phyloP scores from a whole-genome alignment of 2,329 filamentous ascomycete species.

The Diaporthe citriasiana region DNA sequence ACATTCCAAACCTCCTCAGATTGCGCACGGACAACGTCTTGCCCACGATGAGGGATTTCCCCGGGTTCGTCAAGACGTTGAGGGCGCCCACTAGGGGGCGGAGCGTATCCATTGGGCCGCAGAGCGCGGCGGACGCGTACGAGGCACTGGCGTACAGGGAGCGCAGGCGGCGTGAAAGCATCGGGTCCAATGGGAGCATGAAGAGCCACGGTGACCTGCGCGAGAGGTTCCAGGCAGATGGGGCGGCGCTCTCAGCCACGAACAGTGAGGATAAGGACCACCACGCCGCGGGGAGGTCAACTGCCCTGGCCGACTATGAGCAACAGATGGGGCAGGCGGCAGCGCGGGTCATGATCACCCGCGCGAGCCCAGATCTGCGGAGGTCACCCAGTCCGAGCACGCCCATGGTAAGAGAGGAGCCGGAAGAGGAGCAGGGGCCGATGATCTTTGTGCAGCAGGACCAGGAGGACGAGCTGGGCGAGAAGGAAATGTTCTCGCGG shows the following conservation, averaged over 20 bases:
- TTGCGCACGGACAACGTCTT: constrained; percentile 86
- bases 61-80: constrained; percentile 84
- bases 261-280: constrained; percentile 59
- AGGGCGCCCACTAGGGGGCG: constrained; percentile 83
- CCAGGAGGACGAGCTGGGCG: constrained; percentile 69
- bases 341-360: constrained; percentile 55
- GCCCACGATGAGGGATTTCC: constrained; percentile 89
- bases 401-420: constrained; percentile 37
- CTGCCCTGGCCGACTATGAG: constrained; percentile 74
- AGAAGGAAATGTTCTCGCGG: constrained; percentile 85
- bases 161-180: constrained; percentile 67
- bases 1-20: constrained; percentile 79
- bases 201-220: constrained; percentile 58
- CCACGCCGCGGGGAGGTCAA: constrained; percentile 47
- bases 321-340: constrained; percentile 78
- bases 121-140: constrained; percentile 96
- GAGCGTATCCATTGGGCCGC: constrained; percentile 90
- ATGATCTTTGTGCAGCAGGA: constrained; percentile 44
- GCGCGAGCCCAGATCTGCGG: constrained; percentile 45
- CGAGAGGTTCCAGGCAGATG: constrained; percentile 49
- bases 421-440: constrained; percentile 52
- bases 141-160: constrained; percentile 95
- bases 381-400: constrained; percentile 44
- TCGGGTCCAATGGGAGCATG: constrained; percentile 65
- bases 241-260: constrained; percentile 44